phyloP scores from a whole-genome alignment of 305 asterid species.

The Solanum hybrid region DNA sequence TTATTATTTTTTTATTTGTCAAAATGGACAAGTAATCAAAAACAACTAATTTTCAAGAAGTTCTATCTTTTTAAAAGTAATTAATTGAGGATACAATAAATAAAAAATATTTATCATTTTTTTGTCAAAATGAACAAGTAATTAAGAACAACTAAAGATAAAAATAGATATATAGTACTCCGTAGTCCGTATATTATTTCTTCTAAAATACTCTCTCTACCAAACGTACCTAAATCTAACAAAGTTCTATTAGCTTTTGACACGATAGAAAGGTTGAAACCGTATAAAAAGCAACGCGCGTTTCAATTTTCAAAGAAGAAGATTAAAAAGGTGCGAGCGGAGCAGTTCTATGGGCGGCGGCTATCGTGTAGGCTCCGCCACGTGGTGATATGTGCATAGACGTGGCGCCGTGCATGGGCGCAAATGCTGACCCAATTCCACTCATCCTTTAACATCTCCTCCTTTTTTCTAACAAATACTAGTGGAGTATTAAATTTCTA shows the following conservation, averaged over 20 bases:
- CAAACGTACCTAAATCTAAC: too few species aligned
- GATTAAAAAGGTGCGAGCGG: neutral
- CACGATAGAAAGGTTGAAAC: neutral
- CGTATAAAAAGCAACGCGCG: neutral
- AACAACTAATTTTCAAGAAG: too few species aligned
- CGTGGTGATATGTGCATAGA: neutral
- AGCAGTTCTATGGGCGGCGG: neutral
- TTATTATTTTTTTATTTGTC: too few species aligned
- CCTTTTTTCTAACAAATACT: neutral
- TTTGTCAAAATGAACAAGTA: rapidly evolving
- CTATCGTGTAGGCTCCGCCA: neutral
- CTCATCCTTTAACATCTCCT: neutral
- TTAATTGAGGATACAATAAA: too few species aligned
- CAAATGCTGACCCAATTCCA: neutral
- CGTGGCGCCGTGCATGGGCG: conserved; percentile 3
- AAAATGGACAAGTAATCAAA: too few species aligned
- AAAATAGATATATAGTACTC: too few species aligned
- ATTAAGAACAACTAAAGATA: rapidly evolving
- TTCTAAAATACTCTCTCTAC: neutral
- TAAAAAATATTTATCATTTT: too few species aligned
- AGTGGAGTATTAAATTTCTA: neutral
- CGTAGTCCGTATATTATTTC: too few species aligned
- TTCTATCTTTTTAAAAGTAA: too few species aligned
- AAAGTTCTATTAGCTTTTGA: neutral
- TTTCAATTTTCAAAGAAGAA: neutral